phyloP scores from a whole-genome alignment of 345 rosid genomes.

The Acer yangbiense region DNA sequence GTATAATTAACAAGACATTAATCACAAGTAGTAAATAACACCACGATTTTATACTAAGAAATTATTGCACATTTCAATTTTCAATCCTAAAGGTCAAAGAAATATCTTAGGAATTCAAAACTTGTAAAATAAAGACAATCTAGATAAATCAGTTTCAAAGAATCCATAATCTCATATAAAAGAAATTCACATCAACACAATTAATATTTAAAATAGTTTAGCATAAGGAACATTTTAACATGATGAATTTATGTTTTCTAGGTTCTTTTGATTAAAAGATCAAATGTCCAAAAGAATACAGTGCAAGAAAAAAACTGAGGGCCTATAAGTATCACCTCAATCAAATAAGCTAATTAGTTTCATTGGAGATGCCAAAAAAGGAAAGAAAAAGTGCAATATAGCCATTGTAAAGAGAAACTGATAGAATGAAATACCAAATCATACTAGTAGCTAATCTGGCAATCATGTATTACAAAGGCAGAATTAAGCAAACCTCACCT shows the following conservation, averaged over 20 bases:
- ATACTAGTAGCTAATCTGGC: neutral
- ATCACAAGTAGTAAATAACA: neutral
- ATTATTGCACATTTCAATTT: neutral
- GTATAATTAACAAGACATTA: neutral
- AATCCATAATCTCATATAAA: neutral
- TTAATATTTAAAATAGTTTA: neutral
- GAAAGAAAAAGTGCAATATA: neutral
- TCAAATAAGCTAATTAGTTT: neutral
- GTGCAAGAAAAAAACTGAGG: neutral
- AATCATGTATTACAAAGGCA: neutral
- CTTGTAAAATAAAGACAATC: neutral
- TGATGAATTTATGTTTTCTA: neutral
- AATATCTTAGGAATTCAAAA: neutral
- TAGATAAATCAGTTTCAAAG: neutral
- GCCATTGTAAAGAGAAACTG: neutral
- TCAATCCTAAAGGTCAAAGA: neutral
- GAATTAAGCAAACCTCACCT: constrained; percentile 50
- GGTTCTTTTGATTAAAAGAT: neutral
- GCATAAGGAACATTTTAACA: constrained; percentile 3
- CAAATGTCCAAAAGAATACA: neutral
- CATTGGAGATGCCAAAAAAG: neutral
- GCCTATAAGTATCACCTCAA: neutral
- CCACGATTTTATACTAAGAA: neutral
- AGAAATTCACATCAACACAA: neutral
- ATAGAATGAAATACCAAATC: neutral